Conservation (phyloP, 768 basidiomycete species). For the Lepiota brunneoincarnata region DNA sequence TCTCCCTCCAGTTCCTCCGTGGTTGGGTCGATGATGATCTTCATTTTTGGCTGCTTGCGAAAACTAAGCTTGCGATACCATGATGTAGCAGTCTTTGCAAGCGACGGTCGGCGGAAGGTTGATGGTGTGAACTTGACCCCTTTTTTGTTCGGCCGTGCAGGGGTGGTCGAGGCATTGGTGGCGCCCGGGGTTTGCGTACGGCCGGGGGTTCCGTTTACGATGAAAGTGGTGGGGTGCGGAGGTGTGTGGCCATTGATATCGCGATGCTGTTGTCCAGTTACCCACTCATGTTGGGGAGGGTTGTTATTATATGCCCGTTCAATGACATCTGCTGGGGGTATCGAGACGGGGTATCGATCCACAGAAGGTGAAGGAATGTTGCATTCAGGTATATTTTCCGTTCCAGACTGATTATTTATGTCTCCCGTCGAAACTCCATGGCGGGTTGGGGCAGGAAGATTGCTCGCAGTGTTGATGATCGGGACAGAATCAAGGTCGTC, state of each 20-base stretch:
- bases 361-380: constrained; percentile 21
- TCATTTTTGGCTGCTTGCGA: constrained; percentile 29
- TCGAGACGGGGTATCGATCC: constrained; percentile 26
- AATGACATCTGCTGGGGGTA: constrained; percentile 29
- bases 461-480: not conserved
- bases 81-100: constrained; percentile 30
- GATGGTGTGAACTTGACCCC: constrained; percentile 21
- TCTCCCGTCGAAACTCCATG: constrained; percentile 2
- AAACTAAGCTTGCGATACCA: constrained; percentile 40
- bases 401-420: no score
- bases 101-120: constrained; percentile 18
- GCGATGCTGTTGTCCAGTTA: constrained; percentile 32
- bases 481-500: constrained; percentile 8
- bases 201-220: constrained; percentile 1
- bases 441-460: not conserved
- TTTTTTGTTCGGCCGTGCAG: constrained; percentile 13
- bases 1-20: constrained; percentile 25
- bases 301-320: constrained; percentile 17
- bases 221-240: constrained; percentile 5
- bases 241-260: constrained; percentile 21
- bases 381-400: not conserved
- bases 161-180: constrained; percentile 10
- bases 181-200: constrained; percentile 10
- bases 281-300: constrained; percentile 31
- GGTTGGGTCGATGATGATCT: constrained; percentile 27